These are phyloP conservation scores for Cucumis melo DNA, from an alignment of 306 rosid species.

Conservation along the genomic window DNA sequence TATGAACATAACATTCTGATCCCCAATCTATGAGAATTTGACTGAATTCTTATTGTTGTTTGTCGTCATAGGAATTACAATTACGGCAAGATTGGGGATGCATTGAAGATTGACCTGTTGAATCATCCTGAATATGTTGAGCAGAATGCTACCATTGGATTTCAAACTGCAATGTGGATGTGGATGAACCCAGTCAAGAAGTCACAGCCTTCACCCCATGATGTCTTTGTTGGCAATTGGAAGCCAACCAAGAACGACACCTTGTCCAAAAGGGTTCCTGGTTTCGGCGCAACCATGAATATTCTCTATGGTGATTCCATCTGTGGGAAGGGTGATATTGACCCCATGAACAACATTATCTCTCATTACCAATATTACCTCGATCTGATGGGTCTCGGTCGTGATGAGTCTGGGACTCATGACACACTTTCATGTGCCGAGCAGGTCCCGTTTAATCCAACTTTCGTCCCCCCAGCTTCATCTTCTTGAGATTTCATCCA, in stretches of 20 bases:
- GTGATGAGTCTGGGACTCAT: slow-evolving; percentile 63
- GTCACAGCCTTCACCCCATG: slow-evolving; percentile 80
- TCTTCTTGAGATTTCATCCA: slow-evolving; percentile 35
- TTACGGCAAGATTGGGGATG: slow-evolving; percentile 68
- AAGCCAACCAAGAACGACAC: slow-evolving; percentile 93
- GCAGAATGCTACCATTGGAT: slow-evolving; percentile 90
- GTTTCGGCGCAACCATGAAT: slow-evolving; percentile 91
- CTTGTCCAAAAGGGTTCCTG: slow-evolving; percentile 49
- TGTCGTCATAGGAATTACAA: slow-evolving; percentile 65
- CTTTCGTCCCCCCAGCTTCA: slow-evolving; percentile 2
- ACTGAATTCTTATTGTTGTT: slow-evolving; percentile 3
- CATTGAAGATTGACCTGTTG: slow-evolving; percentile 55
- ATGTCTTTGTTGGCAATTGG: slow-evolving; percentile 77
- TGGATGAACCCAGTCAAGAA: slow-evolving; percentile 77
- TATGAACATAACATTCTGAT: background rate
- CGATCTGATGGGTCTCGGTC: slow-evolving; percentile 60
- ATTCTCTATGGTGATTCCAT: slow-evolving; percentile 62
- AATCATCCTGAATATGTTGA: slow-evolving; percentile 82
- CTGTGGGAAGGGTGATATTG: slow-evolving; percentile 74
- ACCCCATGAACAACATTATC: slow-evolving; percentile 57
- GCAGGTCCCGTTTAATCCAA: slow-evolving; percentile 70
- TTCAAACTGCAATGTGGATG: slow-evolving; percentile 84
- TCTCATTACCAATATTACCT: slow-evolving; percentile 76
- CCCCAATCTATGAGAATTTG: background rate
- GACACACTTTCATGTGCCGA: slow-evolving; percentile 59